Evolutionary conservation across 139 green algal genomes (phyloP), one percentile per base, ranked within the genome.

Genomic region (Gonium pectorale): DNA sequence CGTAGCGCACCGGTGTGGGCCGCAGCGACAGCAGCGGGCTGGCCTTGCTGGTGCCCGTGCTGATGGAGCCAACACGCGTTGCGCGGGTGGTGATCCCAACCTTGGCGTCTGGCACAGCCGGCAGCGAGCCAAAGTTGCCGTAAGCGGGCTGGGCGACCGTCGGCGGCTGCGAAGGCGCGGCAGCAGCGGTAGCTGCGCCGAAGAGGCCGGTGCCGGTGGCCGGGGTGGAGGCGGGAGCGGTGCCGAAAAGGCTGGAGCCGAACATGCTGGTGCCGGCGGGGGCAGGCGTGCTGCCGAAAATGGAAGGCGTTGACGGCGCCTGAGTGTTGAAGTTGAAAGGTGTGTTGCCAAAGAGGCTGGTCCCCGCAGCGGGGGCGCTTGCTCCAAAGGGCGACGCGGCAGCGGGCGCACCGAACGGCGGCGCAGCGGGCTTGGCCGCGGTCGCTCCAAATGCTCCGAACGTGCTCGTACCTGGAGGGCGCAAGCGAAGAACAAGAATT

Each of bases 41-140:
- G 2, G 87, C 40, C 31, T 60, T 80, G 68, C 68, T 67, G 19
- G 89, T 63, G 35, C 86, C 86, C 37, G 43, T 84, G 27, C 67
- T 77, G 54, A 77, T 69, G 31, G 67, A 79, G 44, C 75, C 67
- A 35, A 71, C 54, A 27, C 87, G 86, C 0, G 77, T 46, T 0
- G 90, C 88, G 6, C 93, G 87, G 40, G 92, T 83, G 11, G 84
- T 94, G 71, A 98, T 95, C 86, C 95, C 95, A 27, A 95, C 91
- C 80, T 92, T 94, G 72, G 83, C 87, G 62, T 92, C 91, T 0
- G 87, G 79, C 24, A 94, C 71, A 0, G 74, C 21, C 0, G 88
- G 88, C 68, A 93, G 80, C 26, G 80, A 56, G 29, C 80, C 71
- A 62, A 92, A 90, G 64, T 77, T 69, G 31, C 89, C 88, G 52